Conservation (phyloP, 768 basidiomycete genomes). For the Collybiopsis confluens region DNA sequence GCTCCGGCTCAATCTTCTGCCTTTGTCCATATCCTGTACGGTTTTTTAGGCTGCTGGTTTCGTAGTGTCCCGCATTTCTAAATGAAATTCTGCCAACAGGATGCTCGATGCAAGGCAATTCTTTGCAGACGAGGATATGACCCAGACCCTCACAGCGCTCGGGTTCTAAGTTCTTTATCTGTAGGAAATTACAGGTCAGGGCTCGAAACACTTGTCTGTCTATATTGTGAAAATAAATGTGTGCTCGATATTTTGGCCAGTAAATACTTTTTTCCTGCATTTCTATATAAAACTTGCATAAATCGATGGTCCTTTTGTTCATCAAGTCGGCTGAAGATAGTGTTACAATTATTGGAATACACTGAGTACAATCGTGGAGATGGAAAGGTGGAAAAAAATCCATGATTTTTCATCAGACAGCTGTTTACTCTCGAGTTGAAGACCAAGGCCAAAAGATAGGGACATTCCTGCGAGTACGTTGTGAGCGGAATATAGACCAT, state of each 20-base stretch:
- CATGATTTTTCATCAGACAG: too few species aligned
- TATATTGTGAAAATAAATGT: slow-evolving; percentile 12
- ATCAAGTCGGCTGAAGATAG: not conserved
- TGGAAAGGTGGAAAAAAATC: too few species aligned
- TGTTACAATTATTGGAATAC: not conserved
- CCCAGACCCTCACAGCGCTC: slow-evolving; percentile 26
- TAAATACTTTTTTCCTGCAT: slow-evolving; percentile 5
- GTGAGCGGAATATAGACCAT: not conserved
- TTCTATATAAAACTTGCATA: not conserved
- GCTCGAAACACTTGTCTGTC: not conserved
- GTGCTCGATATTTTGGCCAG: slow-evolving; percentile 8
- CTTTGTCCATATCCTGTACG: slow-evolving; percentile 29
- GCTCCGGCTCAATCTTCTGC: slow-evolving; percentile 18
- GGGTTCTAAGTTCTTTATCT: too few species aligned
- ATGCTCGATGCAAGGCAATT: slow-evolving; percentile 34
- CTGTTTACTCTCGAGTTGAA: slow-evolving; percentile 10
- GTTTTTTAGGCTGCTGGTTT: too few species aligned
- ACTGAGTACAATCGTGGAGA: too few species aligned
- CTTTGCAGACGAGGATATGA: slow-evolving; percentile 26
- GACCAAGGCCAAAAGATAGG: slow-evolving; percentile 48
- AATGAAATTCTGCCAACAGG: too few species aligned
- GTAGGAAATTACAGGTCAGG: too few species aligned
- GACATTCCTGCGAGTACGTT: slow-evolving; percentile 25
- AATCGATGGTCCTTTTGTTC: not conserved
- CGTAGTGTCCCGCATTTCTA: too few species aligned